Evolutionary conservation across 805 yeast species (phyloP), one percentile per base, ranked within the genome.

Genomic region (Saccharomycopsis sp.): DNA sequence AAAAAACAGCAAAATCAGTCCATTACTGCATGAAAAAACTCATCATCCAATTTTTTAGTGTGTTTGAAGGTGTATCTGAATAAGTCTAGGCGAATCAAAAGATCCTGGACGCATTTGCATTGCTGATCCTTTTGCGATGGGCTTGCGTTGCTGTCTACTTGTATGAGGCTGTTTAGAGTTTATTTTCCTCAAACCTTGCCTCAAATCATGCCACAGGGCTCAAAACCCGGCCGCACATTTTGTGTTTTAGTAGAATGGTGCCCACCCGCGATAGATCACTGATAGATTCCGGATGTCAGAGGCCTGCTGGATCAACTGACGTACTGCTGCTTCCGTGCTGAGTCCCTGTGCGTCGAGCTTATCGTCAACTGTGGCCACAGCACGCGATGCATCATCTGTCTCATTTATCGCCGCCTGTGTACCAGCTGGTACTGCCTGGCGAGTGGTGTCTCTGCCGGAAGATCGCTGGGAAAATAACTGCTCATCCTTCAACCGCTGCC

Each of bases 181-280:
- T n/a, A n/a, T n/a, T n/a, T 29, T 29, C 38, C 38, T 29, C 38
- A 29, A 29, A 29, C 38, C 38, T 29, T 29, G 38, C 38, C 38
- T 29, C 38, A 29, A 29, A 5, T 29, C 12, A 5, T 29, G 9
- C 38, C 38, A 29, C 38, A 12, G 38, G 38, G 38, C 12, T 29
- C 38, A 29, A 12, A 29, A 29, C 38, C 38, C n/a, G n/a, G n/a
- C 44, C 44, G n/a, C 44, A n/a, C n/a, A 29, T 29, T 29, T 29
- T 29, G 12, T 5, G 20, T 17, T 41, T 66, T 63, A 87, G 63
- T 80, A 83, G 66, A 86, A 88, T 20, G 94, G 91, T 47, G 87
- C 77, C 97, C 96, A 87, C 1, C 97, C 97, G 67, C 83, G 77
- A 68, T 83, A 94, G 3, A 94, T 82, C 24, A 85, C 69, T 0